Conservation (phyloP, 768 basidiomycete species). For the Boletus huronensis region DNA sequence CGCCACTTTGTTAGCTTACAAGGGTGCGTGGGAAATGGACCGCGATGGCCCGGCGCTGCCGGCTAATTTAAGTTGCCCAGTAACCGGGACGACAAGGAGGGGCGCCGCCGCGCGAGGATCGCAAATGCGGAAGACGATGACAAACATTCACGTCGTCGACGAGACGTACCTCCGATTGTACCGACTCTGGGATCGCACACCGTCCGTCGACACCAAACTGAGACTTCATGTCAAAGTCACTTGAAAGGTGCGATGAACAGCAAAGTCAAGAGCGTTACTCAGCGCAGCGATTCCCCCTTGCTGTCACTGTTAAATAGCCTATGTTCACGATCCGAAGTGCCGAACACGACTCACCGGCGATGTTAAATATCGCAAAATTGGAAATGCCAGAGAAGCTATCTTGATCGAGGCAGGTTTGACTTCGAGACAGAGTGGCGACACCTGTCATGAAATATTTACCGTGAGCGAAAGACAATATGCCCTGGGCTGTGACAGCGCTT, state of each 20-base stretch:
- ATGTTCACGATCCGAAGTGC: background rate
- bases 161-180: background rate
- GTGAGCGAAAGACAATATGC: background rate
- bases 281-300: background rate
- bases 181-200: background rate
- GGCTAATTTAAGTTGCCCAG: too few species aligned
- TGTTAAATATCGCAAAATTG: background rate
- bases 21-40: background rate
- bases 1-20: background rate
- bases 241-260: background rate
- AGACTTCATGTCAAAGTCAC: background rate
- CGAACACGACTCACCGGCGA: background rate
- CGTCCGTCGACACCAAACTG: background rate
- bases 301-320: background rate
- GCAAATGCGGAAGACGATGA: background rate
- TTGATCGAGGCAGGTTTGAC: background rate
- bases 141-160: background rate
- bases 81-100: background rate
- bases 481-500: background rate
- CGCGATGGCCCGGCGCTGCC: background rate
- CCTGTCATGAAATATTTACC: background rate
- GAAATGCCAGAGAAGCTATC: background rate
- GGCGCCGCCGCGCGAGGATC: background rate
- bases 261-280: background rate
- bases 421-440: background rate